phyloP scores from a whole-genome alignment of 306 rosid species.

The Fragaria iinumae region DNA sequence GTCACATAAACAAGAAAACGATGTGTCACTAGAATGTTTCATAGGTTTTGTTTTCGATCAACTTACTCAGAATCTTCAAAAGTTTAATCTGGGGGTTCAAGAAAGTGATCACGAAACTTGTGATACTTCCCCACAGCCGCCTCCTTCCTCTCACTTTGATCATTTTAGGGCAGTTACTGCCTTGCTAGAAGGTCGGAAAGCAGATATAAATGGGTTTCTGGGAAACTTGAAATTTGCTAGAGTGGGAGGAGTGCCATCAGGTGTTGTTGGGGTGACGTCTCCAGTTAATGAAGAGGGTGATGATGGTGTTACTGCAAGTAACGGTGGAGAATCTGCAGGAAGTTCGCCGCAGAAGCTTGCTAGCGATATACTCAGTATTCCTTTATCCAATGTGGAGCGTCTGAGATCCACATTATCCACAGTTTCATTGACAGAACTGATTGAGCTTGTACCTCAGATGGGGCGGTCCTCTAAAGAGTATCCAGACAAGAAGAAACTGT shows the following conservation, averaged over 20 bases:
- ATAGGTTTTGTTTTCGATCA: constrained; percentile 77
- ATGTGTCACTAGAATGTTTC: constrained; percentile 63
- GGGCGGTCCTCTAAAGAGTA: constrained; percentile 78
- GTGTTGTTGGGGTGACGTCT: constrained; percentile 60
- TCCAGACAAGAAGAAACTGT: constrained; percentile 93
- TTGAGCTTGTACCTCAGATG: constrained; percentile 85
- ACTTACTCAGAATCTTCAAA: constrained; percentile 57
- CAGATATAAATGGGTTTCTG: constrained; percentile 70
- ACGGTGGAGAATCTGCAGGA: constrained; percentile 57
- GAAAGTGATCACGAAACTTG: constrained; percentile 28
- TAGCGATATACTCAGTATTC: constrained; percentile 73
- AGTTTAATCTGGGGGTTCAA: constrained; percentile 47
- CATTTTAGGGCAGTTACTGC: constrained; percentile 52
- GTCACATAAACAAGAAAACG: constrained; percentile 49
- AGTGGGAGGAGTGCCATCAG: constrained; percentile 83
- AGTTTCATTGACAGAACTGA: constrained; percentile 78
- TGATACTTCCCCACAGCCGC: constrained; percentile 31
- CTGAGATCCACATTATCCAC: constrained; percentile 85
- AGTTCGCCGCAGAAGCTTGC: constrained; percentile 82
- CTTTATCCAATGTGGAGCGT: constrained; percentile 96
- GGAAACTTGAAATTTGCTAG: constrained; percentile 91
- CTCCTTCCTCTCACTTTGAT: constrained; percentile 41
- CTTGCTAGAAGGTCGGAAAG: constrained; percentile 66
- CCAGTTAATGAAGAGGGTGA: constrained; percentile 59
- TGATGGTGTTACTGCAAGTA: constrained; percentile 42